phyloP scores from a whole-genome alignment of 192 early-diverging fungal species.

The Funneliformis geosporum region DNA sequence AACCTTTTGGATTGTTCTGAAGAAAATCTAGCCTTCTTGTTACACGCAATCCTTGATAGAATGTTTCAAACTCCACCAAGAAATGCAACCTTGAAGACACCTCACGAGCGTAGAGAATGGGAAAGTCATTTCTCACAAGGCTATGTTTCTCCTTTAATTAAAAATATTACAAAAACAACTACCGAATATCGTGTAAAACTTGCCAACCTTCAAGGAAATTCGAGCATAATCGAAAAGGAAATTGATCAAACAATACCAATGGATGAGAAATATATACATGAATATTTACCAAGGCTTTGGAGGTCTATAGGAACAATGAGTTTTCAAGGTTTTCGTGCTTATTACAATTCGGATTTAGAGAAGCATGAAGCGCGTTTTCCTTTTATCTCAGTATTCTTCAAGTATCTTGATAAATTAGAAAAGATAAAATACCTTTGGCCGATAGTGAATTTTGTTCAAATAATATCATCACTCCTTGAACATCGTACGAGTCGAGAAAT shows the following conservation, averaged over 20 bases:
- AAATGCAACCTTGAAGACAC: background rate
- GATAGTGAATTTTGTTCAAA: conserved; percentile 27
- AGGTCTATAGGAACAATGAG: background rate
- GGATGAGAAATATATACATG: background rate
- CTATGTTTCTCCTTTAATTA: background rate
- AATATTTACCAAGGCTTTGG: conserved; percentile 22
- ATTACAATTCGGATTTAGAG: conserved; percentile 6
- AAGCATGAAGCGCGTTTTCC: background rate
- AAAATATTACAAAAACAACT: background rate
- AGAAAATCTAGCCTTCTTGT: conserved; percentile 15
- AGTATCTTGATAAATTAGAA: conserved; percentile 18
- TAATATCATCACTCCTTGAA: background rate
- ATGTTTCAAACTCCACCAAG: background rate
- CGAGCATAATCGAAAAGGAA: background rate
- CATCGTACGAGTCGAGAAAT: conserved; percentile 5
- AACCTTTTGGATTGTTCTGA: conserved; percentile 7
- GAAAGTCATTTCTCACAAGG: background rate
- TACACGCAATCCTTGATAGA: conserved; percentile 1
- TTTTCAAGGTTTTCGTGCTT: conserved; percentile 13
- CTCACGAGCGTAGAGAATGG: background rate
- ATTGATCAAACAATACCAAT: background rate
- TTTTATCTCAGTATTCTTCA: conserved; percentile 21
- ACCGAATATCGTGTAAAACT: conserved; percentile 3
- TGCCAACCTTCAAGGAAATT: background rate
- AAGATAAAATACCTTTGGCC: conserved; percentile 12